Conservation (phyloP, 345 rosid species). For the Bretschneidera sinensis region DNA sequence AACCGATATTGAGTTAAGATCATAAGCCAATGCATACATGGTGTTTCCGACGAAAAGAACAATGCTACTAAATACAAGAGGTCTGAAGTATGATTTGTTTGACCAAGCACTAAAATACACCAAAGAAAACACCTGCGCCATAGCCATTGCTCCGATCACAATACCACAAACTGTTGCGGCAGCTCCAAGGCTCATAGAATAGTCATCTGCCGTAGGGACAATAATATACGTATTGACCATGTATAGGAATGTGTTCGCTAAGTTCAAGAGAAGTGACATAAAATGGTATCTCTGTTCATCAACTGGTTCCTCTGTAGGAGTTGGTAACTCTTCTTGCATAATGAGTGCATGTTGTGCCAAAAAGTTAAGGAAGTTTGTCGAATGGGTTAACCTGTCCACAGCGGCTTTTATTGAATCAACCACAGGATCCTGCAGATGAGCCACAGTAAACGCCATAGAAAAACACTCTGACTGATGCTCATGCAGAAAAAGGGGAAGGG, state of each 20-base stretch:
- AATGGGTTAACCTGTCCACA: constrained; percentile 76
- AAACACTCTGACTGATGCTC: not conserved
- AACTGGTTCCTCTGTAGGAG: constrained; percentile 60
- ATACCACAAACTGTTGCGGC: constrained; percentile 98
- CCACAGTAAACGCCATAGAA: constrained; percentile 13
- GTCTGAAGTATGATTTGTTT: constrained; percentile 87
- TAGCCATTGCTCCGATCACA: constrained; percentile 98
- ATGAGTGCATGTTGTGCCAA: constrained; percentile 97
- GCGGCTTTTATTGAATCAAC: constrained; percentile 76
- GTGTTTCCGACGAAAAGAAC: constrained; percentile 75
- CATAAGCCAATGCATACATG: constrained; percentile 94
- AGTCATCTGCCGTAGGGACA: constrained; percentile 96
- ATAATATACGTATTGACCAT: constrained; percentile 94
- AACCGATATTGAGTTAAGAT: constrained; percentile 61
- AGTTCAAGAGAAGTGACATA: constrained; percentile 78
- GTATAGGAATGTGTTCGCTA: constrained; percentile 85
- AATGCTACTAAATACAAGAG: constrained; percentile 91
- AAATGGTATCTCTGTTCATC: constrained; percentile 81
- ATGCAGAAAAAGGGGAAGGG: not conserved
- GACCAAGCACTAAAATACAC: constrained; percentile 99
- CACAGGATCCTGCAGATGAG: constrained; percentile 69
- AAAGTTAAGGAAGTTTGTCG: constrained; percentile 81
- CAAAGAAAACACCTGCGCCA: constrained; percentile 97
- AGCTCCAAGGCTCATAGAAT: constrained; percentile 89
- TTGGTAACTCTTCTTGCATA: constrained; percentile 86